Base-by-base conservation (phyloP, 768 basidiomycete species). In the Boletus patriciae region DNA sequence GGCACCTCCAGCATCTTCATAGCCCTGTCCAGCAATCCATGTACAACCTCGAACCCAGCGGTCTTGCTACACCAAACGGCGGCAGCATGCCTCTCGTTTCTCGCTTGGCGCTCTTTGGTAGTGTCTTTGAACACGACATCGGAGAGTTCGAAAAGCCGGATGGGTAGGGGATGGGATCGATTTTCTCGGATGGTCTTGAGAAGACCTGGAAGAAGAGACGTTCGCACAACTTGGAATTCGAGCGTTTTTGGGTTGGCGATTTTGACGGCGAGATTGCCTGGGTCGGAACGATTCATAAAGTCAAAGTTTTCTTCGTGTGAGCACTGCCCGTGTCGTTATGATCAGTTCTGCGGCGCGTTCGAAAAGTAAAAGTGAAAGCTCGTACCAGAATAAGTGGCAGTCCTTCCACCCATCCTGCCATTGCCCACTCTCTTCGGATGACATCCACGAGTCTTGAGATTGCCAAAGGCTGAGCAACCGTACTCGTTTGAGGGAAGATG, bases 251-350 rank as follows among this genome's bases (percentile, higher is more conserved):
- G 97, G 74, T 99, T 99, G 55, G 90, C 94, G 58, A 98, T 92
- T 65, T 89, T 90, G 59, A 98, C 86, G 1, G 90, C 96, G 21
- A 83, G 81, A 36, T 82, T 82, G 40, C 86, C 86, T 61, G 92
- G 88, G 72, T 98, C 96, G 31, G 77, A 67, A 57, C 87, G 88
- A 76, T 97, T 97, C 60, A 99, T 80, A 79, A 86, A 94, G 48
- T 85, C 88, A 68, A 98, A 99, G 77, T 98, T 98, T 76, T 99
- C 97, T 73, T 98, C 96, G 66, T 94, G 94, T 12, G 96, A 98
- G 75, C 96, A 99, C 94, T 98, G 66, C 42, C 43, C 25, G 57
- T 27, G 27, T 47, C 34, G 40, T 7, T 0, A 9, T 41, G 10
- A 21, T 70, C 41, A 66, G 51, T 19, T 38, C 27, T 44, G n/a